phyloP scores from a whole-genome alignment of 768 basidiomycete species.

The Auriscalpium vulgare region DNA sequence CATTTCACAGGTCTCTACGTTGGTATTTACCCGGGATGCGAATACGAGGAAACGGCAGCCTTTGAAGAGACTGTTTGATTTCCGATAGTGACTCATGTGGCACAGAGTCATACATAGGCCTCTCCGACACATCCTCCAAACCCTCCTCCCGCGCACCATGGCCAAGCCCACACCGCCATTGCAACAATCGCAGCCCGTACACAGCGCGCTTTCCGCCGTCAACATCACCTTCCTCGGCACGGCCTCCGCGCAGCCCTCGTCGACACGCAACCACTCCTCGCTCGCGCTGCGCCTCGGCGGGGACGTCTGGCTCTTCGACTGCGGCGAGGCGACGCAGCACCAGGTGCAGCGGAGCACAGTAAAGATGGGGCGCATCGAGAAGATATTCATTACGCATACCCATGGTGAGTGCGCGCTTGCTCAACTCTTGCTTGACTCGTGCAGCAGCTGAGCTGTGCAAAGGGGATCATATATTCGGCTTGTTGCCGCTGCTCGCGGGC shows the following conservation, averaged over 20 bases:
- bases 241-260: constrained; percentile 73
- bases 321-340: constrained; percentile 78
- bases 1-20: not conserved
- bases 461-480: constrained; percentile 82
- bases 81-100: too few relatives aligned
- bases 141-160: too few relatives aligned
- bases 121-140: too few relatives aligned
- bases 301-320: constrained; percentile 81
- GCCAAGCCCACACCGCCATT: not conserved
- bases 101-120: too few relatives aligned
- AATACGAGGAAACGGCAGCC: too few relatives aligned
- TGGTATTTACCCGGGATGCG: too few relatives aligned
- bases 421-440: not conserved
- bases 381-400: constrained; percentile 85
- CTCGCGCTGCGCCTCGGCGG: constrained; percentile 57
- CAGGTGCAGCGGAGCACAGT: constrained; percentile 64
- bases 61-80: too few relatives aligned
- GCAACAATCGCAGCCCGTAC: not conserved
- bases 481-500: constrained; percentile 60
- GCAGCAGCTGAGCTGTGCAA: constrained; percentile 4
- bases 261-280: constrained; percentile 71
- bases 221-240: constrained; percentile 74
- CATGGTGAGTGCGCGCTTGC: constrained; percentile 47
- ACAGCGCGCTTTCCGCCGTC: constrained; percentile 17
- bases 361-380: constrained; percentile 74